A percentile compares a stretch with the other conserved stretches of the same genome.
These are phyloP conservation scores for Apophysomyces trapeziformis DNA, from an alignment of 371 early-diverging fungal species.

Conservation along the genomic window DNA sequence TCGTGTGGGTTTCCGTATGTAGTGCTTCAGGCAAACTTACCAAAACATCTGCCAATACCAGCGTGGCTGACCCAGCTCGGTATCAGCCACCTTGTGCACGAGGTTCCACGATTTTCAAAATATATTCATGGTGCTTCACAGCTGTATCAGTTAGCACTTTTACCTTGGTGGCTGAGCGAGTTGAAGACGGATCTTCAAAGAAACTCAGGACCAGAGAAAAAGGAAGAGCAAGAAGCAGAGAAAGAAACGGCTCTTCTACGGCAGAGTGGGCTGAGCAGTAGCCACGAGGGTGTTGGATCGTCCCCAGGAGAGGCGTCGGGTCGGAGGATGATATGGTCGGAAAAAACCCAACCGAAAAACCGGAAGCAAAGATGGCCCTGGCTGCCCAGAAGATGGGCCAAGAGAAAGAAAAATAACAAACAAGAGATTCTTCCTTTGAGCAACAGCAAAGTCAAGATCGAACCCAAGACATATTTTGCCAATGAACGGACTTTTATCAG, in stretches of 20 bases:
- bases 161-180: slow-evolving; percentile 97
- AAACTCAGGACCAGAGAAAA: slow-evolving; percentile 33
- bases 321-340: neutral
- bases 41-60: slow-evolving; percentile 85
- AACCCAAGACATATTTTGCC: slow-evolving; percentile 98
- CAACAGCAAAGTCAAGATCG: slow-evolving; percentile 73
- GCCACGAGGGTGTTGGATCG: too few species aligned
- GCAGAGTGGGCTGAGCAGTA: neutral
- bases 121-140: slow-evolving; percentile 97
- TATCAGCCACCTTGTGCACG: slow-evolving; percentile 88
- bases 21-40: slow-evolving; percentile 96
- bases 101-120: slow-evolving; percentile 98
- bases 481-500: slow-evolving; percentile 98
- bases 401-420: neutral
- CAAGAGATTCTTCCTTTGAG: slow-evolving; percentile 44
- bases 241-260: too few species aligned
- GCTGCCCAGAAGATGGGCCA: slow-evolving; percentile 20
- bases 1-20: slow-evolving; percentile 95
- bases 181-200: slow-evolving; percentile 91
- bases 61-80: slow-evolving; percentile 92
- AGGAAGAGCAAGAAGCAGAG: neutral
- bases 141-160: slow-evolving; percentile 78
- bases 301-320: too few species aligned
- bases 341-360: neutral
- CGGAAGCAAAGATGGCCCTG: neutral